Evolutionary conservation across 805 yeast species (phyloP).

Genomic region (Ogataea neopini): DNA sequence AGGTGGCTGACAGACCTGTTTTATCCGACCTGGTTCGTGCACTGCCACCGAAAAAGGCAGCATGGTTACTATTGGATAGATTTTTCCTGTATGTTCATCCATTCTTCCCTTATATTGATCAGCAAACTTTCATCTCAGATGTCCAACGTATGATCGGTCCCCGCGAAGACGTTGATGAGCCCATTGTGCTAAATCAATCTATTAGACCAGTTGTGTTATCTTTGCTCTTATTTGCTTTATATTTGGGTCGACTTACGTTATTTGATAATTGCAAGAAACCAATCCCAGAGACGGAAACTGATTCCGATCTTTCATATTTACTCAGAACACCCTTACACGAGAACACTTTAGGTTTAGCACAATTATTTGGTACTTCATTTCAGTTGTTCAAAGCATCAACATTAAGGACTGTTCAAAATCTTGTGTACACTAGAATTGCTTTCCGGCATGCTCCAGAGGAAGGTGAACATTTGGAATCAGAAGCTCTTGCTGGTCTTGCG

Average conservation of each 20-base stretch:
- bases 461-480: constrained; percentile 43
- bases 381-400: constrained; percentile 40
- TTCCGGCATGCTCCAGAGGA: constrained; percentile 48
- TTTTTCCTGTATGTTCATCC: constrained; percentile 48
- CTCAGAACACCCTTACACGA: constrained; percentile 42
- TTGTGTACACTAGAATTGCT: constrained; percentile 43
- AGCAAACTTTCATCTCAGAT: constrained; percentile 34
- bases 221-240: constrained; percentile 40
- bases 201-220: constrained; percentile 44
- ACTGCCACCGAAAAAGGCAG: constrained; percentile 40
- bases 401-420: constrained; percentile 44
- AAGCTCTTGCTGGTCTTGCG: constrained; percentile 38
- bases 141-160: constrained; percentile 39
- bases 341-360: constrained; percentile 40
- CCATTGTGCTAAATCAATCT: constrained; percentile 36
- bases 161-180: constrained; percentile 30
- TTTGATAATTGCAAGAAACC: constrained; percentile 29
- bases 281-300: constrained; percentile 27
- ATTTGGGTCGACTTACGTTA: constrained; percentile 45
- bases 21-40: not conserved
- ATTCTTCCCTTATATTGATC: constrained; percentile 49
- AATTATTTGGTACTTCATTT: constrained; percentile 42
- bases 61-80: constrained; percentile 43
- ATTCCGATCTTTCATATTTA: constrained; percentile 35
- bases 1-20: not conserved